Conservation (phyloP, 192 early-diverging fungal genomes). For the Umbelopsis vinacea region DNA sequence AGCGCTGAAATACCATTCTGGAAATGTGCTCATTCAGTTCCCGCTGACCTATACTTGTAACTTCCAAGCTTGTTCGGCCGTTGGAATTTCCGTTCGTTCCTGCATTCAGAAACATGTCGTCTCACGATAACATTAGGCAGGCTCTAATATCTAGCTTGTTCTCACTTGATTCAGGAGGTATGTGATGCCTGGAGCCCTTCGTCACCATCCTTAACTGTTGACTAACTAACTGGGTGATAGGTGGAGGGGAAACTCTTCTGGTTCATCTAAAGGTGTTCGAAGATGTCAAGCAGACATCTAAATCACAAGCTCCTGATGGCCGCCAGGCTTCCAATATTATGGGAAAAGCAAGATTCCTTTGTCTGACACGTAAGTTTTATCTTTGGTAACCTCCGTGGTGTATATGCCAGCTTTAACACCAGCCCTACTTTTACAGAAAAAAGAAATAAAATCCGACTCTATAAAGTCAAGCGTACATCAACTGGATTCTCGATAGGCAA, state of each 20-base stretch:
- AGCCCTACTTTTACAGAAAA: conserved; percentile 33
- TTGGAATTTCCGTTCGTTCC: background rate
- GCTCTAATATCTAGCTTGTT: conserved; percentile 23
- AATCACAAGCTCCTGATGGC: conserved; percentile 34
- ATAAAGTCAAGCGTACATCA: conserved; percentile 56
- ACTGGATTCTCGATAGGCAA: conserved; percentile 57
- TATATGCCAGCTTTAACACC: background rate
- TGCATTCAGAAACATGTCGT: conserved; percentile 9
- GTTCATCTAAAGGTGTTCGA: conserved; percentile 59
- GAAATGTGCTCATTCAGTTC: background rate
- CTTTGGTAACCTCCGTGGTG: background rate
- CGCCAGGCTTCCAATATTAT: conserved; percentile 42
- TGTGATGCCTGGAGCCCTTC: background rate
- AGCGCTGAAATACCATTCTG: background rate
- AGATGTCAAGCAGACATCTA: conserved; percentile 44
- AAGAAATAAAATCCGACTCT: conserved; percentile 48
- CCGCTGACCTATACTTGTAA: background rate
- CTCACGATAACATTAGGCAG: conserved; percentile 23
- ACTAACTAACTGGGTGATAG: conserved; percentile 9
- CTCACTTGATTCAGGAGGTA: conserved; percentile 4
- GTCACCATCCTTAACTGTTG: too few species aligned
- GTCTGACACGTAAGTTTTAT: conserved; percentile 49
- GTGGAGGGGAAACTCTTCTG: conserved; percentile 31
- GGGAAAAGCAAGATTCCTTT: conserved; percentile 57
- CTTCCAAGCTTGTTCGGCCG: background rate